Base-by-base conservation (phyloP, 192 early-diverging fungal genomes). In the Mortierella alpina region DNA sequence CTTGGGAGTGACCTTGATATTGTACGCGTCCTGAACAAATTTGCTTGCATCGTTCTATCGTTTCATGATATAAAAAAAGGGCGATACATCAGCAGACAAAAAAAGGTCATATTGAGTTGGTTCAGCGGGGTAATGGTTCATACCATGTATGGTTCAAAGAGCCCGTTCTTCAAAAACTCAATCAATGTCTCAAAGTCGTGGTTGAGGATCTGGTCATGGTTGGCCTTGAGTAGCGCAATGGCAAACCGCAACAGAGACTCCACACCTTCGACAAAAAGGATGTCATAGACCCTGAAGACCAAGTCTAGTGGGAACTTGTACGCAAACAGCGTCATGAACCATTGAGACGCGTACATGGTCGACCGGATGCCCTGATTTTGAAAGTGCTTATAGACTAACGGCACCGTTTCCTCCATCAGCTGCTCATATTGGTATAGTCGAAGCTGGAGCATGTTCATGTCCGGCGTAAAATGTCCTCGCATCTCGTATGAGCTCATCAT, bases 311-410 rank as follows among this genome's bases (percentile, higher is more conserved):
- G 97, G 75, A 99, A 96, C 17, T 94, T 93, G 86, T 96, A 99
- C 0, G 97, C 96, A 86, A 99, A 99, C 72, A 98, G 75, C 1
- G 98, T 99, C 93, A 98, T 95, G 85, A 98, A 96, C 98, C 98
- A 99, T 74, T 97, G 98, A 45, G 96, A 95, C 14, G 97, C 97
- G 68, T 96, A 99, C 95, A 97, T 97, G 67, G 91, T 95, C 17
- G 95, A 88, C 66, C 89, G 85, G 22, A 99, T 88, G 61, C 96
- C 96, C 75, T 97, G 95, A 53, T 79, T 71, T 31, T 91, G 86
- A 47, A 99, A 89, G 74, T 99, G 98, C 17, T 87, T 86, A 50
- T 86, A 73, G 39, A 98, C 81, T 50, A 89, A 78, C 3, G 98
- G 98, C 59, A 98, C 84, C 53, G 88, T 85, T 58, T 98, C 96